Percentiles rank a stretch among this genome's conserved stretches.
phyloP scores from a whole-genome alignment of 331 rosid species.

The Telfairia occidentalis region DNA sequence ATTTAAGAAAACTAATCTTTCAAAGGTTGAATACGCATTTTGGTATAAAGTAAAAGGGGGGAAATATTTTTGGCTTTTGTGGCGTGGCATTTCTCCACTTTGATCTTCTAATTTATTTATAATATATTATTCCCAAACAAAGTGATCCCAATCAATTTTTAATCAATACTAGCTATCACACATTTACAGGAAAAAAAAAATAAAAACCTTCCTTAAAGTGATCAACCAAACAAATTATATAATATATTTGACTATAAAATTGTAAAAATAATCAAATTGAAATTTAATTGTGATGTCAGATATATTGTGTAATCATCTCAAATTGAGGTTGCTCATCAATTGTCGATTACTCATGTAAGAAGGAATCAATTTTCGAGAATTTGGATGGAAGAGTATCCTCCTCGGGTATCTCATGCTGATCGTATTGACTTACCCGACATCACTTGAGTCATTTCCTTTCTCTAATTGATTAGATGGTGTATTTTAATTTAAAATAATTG shows the following conservation, averaged over 20 bases:
- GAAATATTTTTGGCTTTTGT: neutral
- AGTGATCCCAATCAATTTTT: neutral
- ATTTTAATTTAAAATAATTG: neutral
- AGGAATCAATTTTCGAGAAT: too few species aligned
- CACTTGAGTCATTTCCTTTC: too few species aligned
- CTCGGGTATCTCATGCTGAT: too few species aligned
- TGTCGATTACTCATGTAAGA: too few species aligned
- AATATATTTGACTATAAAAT: too few species aligned
- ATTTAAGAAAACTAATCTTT: neutral
- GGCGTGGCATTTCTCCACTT: conserved; percentile 10
- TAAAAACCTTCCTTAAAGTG: neutral
- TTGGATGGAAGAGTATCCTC: too few species aligned
- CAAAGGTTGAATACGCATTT: neutral
- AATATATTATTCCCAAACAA: neutral
- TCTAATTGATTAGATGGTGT: too few species aligned
- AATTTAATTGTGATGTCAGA: neutral
- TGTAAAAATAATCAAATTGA: too few species aligned
- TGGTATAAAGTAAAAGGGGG: neutral
- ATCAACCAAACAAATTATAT: neutral
- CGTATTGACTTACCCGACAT: too few species aligned
- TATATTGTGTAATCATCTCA: too few species aligned
- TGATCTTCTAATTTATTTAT: neutral
- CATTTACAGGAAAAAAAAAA: neutral
- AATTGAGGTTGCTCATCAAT: too few species aligned
- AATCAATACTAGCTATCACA: neutral